Evolutionary conservation across 441 rosid species (phyloP).

Genomic region (Adansonia grandidieri): DNA sequence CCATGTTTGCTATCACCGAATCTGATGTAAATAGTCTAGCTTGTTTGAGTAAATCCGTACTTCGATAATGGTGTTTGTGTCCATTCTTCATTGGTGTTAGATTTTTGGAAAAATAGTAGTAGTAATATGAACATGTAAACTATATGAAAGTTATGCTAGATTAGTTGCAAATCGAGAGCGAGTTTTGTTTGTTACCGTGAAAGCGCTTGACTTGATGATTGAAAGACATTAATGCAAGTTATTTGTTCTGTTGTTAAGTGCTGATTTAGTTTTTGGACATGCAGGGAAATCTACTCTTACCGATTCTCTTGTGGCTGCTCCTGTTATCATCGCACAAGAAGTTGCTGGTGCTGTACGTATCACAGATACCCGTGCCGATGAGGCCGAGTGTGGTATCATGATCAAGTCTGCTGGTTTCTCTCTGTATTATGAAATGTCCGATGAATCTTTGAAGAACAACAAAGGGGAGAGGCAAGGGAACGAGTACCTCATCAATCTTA

Average conservation of each 20-base stretch:
- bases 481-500: conserved; percentile 71
- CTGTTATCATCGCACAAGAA: conserved; percentile 74
- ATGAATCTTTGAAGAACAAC: conserved; percentile 47
- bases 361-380: conserved; percentile 69
- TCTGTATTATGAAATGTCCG: conserved; percentile 60
- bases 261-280: neutral
- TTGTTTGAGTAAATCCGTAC: neutral
- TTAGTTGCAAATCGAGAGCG: neutral
- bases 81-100: neutral
- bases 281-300: conserved; percentile 73
- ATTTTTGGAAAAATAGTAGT: neutral
- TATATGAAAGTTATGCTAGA: no score
- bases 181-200: neutral
- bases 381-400: conserved; percentile 77
- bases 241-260: no score
- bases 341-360: conserved; percentile 80
- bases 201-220: neutral
- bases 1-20: neutral
- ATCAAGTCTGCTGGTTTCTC: conserved; percentile 76
- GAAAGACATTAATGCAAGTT: no score
- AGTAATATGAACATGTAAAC: neutral
- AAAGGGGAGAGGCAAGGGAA: conserved; percentile 56
- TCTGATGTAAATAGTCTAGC: no score
- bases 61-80: neutral
- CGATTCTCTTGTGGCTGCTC: conserved; percentile 74